Evolutionary conservation across 106 monocot genomes (phyloP).

Genomic region (Posidonia australis): DNA sequence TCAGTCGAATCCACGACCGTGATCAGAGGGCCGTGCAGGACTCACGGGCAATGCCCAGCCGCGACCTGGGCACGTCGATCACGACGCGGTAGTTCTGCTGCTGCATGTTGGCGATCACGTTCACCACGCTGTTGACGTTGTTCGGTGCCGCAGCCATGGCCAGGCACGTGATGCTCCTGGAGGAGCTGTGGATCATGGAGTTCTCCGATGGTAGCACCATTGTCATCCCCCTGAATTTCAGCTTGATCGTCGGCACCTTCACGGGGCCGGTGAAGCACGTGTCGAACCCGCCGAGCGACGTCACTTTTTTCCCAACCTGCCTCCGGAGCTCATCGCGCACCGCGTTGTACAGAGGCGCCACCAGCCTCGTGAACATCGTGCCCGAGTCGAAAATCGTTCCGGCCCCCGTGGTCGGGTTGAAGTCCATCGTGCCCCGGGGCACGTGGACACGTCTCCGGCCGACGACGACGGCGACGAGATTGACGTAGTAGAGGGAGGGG

Average conservation of each 20-base stretch:
- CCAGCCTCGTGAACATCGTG: conserved; percentile 92
- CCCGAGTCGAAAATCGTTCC: conserved; percentile 89
- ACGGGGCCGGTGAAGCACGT: conserved; percentile 71
- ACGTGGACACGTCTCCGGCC: conserved; percentile 31
- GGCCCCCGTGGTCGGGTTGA: conserved; percentile 65
- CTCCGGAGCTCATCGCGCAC: conserved; percentile 71
- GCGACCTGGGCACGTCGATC: conserved; percentile 50
- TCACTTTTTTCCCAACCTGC: conserved; percentile 23
- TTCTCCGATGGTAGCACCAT: conserved; percentile 80
- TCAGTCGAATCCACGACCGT: too few relatives aligned
- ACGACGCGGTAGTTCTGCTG: conserved; percentile 91
- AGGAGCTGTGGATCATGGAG: conserved; percentile 63
- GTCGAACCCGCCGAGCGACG: conserved; percentile 86
- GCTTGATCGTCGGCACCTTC: conserved; percentile 45
- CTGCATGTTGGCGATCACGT: conserved; percentile 92
- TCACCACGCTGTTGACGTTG: conserved; percentile 79
- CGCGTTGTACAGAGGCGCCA: conserved; percentile 55
- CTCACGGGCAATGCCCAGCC: conserved; percentile 84
- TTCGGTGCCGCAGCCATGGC: conserved; percentile 87
- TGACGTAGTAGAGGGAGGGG: conserved; percentile 79
- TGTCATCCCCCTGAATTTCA: conserved; percentile 64
- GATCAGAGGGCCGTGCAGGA: conserved; percentile 20
- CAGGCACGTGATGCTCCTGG: conserved; percentile 42
- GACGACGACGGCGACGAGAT: conserved; percentile 52
- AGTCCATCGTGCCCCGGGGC: conserved; percentile 39